Conservation (phyloP, 2,329 filamentous ascomycete genomes). For the Cordyceps javanica region DNA sequence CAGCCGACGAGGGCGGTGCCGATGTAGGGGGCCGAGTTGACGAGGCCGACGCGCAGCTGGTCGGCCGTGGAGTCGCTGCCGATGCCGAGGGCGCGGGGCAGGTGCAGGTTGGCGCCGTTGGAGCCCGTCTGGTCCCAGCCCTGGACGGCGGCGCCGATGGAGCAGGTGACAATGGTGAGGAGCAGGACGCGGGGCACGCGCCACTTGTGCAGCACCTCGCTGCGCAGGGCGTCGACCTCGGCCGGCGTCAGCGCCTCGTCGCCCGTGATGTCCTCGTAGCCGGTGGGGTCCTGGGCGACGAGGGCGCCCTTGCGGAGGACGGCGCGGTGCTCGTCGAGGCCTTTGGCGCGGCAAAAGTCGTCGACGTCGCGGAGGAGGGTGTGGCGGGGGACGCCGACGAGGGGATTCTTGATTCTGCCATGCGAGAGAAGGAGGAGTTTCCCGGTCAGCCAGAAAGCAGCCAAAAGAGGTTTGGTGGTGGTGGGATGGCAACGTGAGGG, state of each 20-base stretch:
- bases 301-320: constrained; percentile 64
- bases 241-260: constrained; percentile 51
- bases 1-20: constrained; percentile 47
- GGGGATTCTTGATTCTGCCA: constrained; percentile 40
- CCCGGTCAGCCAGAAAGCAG: too few relatives aligned
- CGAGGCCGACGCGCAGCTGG: constrained; percentile 54
- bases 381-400: constrained; percentile 47
- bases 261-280: constrained; percentile 53
- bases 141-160: constrained; percentile 64
- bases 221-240: constrained; percentile 53
- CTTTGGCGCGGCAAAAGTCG: constrained; percentile 54
- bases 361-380: constrained; percentile 50
- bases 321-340: constrained; percentile 50
- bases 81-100: constrained; percentile 46
- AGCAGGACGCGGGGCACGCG: constrained; percentile 55
- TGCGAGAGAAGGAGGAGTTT: too few relatives aligned
- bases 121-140: constrained; percentile 63
- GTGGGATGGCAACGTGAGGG: not conserved
- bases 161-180: constrained; percentile 61
- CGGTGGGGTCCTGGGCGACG: constrained; percentile 62
- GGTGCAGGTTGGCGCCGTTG: constrained; percentile 58
- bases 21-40: constrained; percentile 55
- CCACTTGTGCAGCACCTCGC: constrained; percentile 64
- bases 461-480: too few relatives aligned
- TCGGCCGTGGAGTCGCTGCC: constrained; percentile 28